Evolutionary conservation across 495 filamentous ascomycete genomes (phyloP).

Genomic region (Letharia lupina): DNA sequence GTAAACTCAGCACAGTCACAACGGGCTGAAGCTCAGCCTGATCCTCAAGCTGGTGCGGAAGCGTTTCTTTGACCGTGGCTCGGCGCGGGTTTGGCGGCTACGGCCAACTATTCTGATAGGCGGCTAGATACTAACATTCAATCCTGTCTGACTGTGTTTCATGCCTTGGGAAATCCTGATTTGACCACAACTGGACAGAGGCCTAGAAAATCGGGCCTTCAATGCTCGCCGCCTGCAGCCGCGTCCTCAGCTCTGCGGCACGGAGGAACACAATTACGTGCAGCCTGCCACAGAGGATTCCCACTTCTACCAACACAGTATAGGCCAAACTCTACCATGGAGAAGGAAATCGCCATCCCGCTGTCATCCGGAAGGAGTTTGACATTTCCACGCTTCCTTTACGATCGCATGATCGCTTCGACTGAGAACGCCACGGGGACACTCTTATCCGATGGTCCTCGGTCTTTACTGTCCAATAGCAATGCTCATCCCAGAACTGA

Average conservation of each 20-base stretch:
- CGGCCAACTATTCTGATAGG: not conserved
- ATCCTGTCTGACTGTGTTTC: not conserved
- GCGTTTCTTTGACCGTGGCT: not conserved
- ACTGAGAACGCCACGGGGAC: not conserved
- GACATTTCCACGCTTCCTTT: not conserved
- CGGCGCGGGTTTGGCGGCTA: conserved; percentile 1
- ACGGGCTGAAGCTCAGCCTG: not conserved
- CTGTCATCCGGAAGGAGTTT: not conserved
- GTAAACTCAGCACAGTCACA: not conserved
- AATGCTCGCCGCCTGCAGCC: not conserved
- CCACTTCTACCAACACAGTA: not conserved
- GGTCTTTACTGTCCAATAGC: not conserved
- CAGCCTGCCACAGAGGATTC: not conserved
- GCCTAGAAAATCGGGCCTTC: not conserved
- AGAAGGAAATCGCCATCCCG: not conserved
- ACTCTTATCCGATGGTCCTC: not conserved
- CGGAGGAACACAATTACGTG: not conserved
- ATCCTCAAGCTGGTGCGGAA: not conserved
- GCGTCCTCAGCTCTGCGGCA: conserved; percentile 12
- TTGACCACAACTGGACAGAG: not conserved
- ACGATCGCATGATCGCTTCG: not conserved
- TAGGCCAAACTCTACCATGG: not conserved
- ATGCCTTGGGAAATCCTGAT: not conserved
- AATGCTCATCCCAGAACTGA: not conserved
- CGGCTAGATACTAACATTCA: not conserved